Base-by-base conservation (phyloP, 805 yeast species). In the Yarrowia sp. region DNA sequence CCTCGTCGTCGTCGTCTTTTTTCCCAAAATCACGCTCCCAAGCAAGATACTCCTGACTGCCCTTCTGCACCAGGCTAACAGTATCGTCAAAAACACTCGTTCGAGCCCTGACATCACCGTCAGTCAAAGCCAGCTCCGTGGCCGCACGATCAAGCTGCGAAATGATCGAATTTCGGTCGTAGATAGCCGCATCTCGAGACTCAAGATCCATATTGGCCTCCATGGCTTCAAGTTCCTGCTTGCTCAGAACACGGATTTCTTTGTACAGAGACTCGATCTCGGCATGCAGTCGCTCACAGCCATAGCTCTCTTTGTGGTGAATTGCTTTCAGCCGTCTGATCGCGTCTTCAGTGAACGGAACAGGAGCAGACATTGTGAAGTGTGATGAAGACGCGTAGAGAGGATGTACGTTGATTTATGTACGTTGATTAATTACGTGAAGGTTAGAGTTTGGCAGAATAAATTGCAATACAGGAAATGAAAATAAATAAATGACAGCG, bases 91-190 rank as follows among this genome's bases (percentile, higher is more conserved):
- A 56, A 2, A 11, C 41, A 7, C 15, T 15, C 14, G 5, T n/a
- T 41, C 42, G 38, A 0, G 16, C n/a, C 4, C 26, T 12, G 9
- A 56, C 40, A 4, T 26, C 12, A 3, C 49, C 48, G 26, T 16
- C 41, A 7, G 49, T 14, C 11, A 59, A 43, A 4, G 52, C 65
- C 12, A 59, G 32, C 19, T 59, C 65, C 0, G 65, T 40, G 12
- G 65, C 65, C 5, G 65, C 65, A 14, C 19, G 36, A n/a, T 59
- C 65, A 8, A 43, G 52, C n/a, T 16, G 15, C 12, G 52, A 43
- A 16, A 43, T n/a, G 52, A 26, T 42, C 16, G 63, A 56, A 8
- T 59, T 11, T 7, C 50, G 50, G 46, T 59, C 42, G 22, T 43
- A 59, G 22, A 59, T 35, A 11, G 65, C 42, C 45, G 45, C 19